Evolutionary conservation across 78 protist genomes (phyloP).

Genomic region (Creolimax fragrantissima): DNA sequence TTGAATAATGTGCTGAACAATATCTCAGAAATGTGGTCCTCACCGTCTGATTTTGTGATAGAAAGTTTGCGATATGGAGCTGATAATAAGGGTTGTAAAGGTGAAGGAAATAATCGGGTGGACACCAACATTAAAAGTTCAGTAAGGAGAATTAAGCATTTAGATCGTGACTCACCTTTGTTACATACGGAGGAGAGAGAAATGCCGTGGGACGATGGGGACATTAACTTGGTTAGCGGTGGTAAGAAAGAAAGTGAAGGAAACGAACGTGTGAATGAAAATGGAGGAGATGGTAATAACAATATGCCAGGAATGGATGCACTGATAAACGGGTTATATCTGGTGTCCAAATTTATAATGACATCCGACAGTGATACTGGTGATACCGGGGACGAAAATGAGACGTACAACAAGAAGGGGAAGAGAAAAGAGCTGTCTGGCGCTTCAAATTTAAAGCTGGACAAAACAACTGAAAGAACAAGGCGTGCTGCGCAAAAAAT

Average conservation of each 20-base stretch:
- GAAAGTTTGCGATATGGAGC: not conserved
- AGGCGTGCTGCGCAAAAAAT: too few species aligned
- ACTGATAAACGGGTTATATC: not conserved
- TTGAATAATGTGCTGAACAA: not conserved
- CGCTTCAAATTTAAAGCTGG: too few species aligned
- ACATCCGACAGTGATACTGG: too few species aligned
- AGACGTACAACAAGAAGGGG: too few species aligned
- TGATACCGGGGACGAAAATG: too few species aligned
- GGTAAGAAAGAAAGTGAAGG: not conserved
- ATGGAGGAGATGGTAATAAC: not conserved
- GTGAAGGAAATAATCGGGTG: not conserved
- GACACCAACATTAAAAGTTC: not conserved
- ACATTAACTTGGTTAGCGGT: not conserved
- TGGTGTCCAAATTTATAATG: not conserved
- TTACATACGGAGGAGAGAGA: not conserved
- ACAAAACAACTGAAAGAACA: too few species aligned
- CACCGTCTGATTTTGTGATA: not conserved
- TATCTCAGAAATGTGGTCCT: not conserved
- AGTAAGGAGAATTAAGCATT: not conserved
- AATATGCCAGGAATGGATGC: not conserved
- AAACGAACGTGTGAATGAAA: not conserved
- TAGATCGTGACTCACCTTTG: not conserved
- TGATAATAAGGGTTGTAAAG: not conserved
- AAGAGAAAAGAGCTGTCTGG: too few species aligned
- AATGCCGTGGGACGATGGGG: not conserved